Evolutionary conservation across 2,329 filamentous ascomycete genomes (phyloP).

Genomic region (Dactylonectria macrodidyma): DNA sequence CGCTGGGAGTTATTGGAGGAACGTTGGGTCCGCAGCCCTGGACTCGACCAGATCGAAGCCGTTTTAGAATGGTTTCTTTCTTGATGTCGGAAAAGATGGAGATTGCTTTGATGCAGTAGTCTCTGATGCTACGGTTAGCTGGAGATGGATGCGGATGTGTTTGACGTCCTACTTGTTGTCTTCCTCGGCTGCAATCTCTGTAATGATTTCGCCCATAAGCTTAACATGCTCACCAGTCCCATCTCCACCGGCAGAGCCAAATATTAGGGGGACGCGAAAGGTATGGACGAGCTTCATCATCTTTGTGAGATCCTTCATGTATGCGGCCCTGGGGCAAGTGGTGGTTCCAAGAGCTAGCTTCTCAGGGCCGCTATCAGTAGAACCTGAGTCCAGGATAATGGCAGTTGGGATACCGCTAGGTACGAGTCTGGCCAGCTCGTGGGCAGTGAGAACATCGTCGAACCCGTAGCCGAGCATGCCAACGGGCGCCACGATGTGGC

Average conservation of each 20-base stretch:
- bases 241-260: constrained; percentile 63
- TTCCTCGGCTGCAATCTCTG: constrained; percentile 29
- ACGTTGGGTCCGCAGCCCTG: constrained; percentile 58
- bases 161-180: constrained; percentile 17
- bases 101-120: constrained; percentile 51
- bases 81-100: constrained; percentile 57
- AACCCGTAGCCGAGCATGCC: constrained; percentile 67
- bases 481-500: constrained; percentile 62
- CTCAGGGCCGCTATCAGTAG: constrained; percentile 56
- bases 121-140: constrained; percentile 11
- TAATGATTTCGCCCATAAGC: constrained; percentile 57
- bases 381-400: constrained; percentile 55
- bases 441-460: constrained; percentile 48
- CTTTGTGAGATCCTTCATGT: constrained; percentile 59
- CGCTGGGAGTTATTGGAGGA: constrained; percentile 53
- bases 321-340: constrained; percentile 57
- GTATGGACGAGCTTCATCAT: constrained; percentile 53
- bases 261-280: constrained; percentile 57
- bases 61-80: constrained; percentile 51
- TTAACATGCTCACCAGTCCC: constrained; percentile 61
- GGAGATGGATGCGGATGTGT: rapidly evolving
- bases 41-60: constrained; percentile 49
- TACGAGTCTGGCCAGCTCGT: constrained; percentile 46
- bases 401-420: constrained; percentile 50
- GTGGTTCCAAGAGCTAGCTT: constrained; percentile 59